Base-by-base conservation (phyloP, 2,329 filamentous ascomycete genomes). In the Sclerotinia nivalis region DNA sequence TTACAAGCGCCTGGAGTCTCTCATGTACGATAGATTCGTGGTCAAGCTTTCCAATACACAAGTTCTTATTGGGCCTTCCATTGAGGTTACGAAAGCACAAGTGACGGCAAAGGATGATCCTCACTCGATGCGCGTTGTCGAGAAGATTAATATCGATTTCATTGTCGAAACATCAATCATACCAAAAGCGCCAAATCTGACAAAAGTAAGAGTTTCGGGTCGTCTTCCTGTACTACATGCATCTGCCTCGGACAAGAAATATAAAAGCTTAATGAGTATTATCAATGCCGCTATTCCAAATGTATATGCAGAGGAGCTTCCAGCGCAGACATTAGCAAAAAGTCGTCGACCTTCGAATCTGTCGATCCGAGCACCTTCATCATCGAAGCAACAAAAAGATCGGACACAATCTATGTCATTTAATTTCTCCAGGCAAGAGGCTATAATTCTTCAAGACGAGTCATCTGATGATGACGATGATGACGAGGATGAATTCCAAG, bases 11-110 rank as follows among this genome's bases (percentile, higher is more conserved):
- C 87, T 99, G 5, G 93, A 98, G 79, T 92, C 91, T 22, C 85
- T 97, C 75, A 97, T 99, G 91, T 99, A 99, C 78, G 96, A 99
- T 84, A 96, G 93, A 69, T 99, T 99, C 79, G 84, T 93, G 55
- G 87, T 99, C 75, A 97, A 97, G 77, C 84, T 99, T 40, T 91
- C 96, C 28, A 97, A 95, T 0, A 99, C 96, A 0, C 96, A 99
- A 80, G 89, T 99, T 25, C 86, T 99, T 58, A 97, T 99, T 72
- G 96, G 96, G 0, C 93, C 94, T 0, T 96, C 95, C 0, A 93
- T 99, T 61, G 91, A 96, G 68, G 92, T 93, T 73, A 96, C 96
- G 0, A 96, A 95, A 78, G 86, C 89, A 6, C 93, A 97, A 75
- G 84, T 99, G 4, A 86, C 87, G 18, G 84, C 88, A 40, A 87